These are phyloP conservation scores for Orbilia ellipsospora DNA, from an alignment of 2,329 filamentous ascomycete genomes.

Conservation along the genomic window DNA sequence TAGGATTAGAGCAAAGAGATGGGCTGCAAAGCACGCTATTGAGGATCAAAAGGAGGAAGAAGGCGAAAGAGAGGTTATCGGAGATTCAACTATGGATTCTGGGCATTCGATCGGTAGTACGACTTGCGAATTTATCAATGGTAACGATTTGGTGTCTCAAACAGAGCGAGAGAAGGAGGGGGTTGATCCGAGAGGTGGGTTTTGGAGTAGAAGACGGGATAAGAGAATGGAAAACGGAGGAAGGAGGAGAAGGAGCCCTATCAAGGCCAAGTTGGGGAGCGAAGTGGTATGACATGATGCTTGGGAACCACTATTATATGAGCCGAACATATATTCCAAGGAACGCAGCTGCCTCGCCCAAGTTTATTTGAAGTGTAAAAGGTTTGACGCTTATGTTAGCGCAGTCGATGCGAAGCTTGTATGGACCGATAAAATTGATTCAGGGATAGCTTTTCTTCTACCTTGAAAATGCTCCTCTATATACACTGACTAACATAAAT, in stretches of 20 bases:
- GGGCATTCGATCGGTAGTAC: not conserved
- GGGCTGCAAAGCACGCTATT: conserved; percentile 4
- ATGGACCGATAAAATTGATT: no score
- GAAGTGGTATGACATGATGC: conserved; percentile 4
- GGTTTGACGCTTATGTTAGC: no score
- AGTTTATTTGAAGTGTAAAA: no score
- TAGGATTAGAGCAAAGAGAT: conserved; percentile 21
- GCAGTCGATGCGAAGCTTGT: no score
- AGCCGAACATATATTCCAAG: no score
- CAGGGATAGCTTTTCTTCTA: no score
- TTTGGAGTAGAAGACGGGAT: conserved; percentile 45
- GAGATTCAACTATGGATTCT: not conserved
- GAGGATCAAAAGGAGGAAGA: conserved; percentile 4
- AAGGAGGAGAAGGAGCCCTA: conserved; percentile 19
- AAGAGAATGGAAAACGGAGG: conserved; percentile 18
- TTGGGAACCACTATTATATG: no score
- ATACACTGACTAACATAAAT: no score
- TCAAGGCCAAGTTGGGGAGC: not conserved
- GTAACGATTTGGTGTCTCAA: conserved; percentile 17
- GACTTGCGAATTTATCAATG: conserved; percentile 38
- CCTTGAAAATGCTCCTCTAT: no score
- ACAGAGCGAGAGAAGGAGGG: conserved; percentile 24
- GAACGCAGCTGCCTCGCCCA: no score
- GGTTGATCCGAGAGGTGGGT: conserved; percentile 28
- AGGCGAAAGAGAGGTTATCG: not conserved